Evolutionary conservation across 495 filamentous ascomycete species (phyloP), one percentile per base, ranked within the genome.

Genomic region (Rusavskia elegans): DNA sequence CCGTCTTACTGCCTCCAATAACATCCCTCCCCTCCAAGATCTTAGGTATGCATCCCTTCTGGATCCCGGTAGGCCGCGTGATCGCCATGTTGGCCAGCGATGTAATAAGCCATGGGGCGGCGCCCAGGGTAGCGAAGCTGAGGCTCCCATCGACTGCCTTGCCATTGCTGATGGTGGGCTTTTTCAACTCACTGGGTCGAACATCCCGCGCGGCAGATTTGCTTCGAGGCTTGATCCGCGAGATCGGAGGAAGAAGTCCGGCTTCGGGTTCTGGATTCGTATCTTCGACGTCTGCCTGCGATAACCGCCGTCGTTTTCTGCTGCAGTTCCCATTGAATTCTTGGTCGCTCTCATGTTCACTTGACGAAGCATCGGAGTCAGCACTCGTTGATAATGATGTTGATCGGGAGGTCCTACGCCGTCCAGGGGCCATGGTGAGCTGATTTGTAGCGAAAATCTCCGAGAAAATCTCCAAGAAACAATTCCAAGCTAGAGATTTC

Each of bases 1-100:
- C 92, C 3, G 92, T 98, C 51, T 85, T 75, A 59, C 87, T 94
- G 17, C 88, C 87, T 57, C 93, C 92, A 57, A 98, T 95, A 57
- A 89, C 95, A 66, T 97, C 87, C 56, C 83, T 76, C 4, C 92
- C 92, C 61, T 87, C 80, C 50, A 98, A 63, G 42, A 97, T 95
- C 58, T 84, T 82, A 19, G 87, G 87, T 61, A 98, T 96, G 66
- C 85, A 93, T 48, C 80, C 84, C 56, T 81, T 84, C 58, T 98
- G 92, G 70, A 98, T 97, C 51, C 82, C 81, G 0, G 92, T 97
- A 0, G 92, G 92, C 45, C 82, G 71, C 53, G 80, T 83, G 63
- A 98, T 94, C 25, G 87, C 84, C 85, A 98, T 85, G 48, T 83
- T 81, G 45, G 78, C 68, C 48, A 98, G 73, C 2, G 90, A 87